phyloP scores from a whole-genome alignment of 352 stramenopile genomes.

The Pythium apleroticum region DNA sequence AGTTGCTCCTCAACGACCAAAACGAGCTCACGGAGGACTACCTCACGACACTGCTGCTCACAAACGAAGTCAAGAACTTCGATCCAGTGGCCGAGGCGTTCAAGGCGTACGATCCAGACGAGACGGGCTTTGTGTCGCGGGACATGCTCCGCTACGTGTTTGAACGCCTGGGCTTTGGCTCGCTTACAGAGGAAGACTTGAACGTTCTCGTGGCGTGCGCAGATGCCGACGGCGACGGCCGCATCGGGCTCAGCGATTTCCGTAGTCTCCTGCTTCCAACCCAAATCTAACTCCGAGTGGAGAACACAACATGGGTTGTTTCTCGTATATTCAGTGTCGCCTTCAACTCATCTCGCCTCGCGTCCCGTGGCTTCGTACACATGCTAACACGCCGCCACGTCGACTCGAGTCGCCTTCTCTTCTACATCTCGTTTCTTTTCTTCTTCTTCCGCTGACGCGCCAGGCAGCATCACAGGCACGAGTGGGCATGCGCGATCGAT shows the following conservation, averaged over 20 bases:
- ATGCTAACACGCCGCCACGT: constrained; percentile 12
- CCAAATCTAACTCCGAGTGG: background rate
- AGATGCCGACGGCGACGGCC: constrained; percentile 81
- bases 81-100: constrained; percentile 89
- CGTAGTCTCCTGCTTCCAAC: constrained; percentile 61
- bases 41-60: constrained; percentile 72
- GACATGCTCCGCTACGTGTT: constrained; percentile 88
- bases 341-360: background rate
- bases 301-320: background rate
- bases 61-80: constrained; percentile 90
- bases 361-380: constrained; percentile 8
- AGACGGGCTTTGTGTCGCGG: constrained; percentile 76
- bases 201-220: constrained; percentile 82
- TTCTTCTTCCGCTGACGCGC: background rate
- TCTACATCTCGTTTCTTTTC: background rate
- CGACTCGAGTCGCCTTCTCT: background rate
- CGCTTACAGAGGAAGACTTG: constrained; percentile 85
- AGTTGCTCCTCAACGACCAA: constrained; percentile 86
- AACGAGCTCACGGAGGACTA: constrained; percentile 71
- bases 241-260: constrained; percentile 82
- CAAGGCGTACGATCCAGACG: constrained; percentile 87
- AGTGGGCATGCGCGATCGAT: constrained; percentile 24
- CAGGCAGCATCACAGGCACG: background rate
- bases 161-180: constrained; percentile 71
- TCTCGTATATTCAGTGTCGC: background rate